Percentiles rank a stretch among this genome's conserved stretches.
phyloP scores from a whole-genome alignment of 805 yeast genomes.

The Hanseniaspora occidentalis region DNA sequence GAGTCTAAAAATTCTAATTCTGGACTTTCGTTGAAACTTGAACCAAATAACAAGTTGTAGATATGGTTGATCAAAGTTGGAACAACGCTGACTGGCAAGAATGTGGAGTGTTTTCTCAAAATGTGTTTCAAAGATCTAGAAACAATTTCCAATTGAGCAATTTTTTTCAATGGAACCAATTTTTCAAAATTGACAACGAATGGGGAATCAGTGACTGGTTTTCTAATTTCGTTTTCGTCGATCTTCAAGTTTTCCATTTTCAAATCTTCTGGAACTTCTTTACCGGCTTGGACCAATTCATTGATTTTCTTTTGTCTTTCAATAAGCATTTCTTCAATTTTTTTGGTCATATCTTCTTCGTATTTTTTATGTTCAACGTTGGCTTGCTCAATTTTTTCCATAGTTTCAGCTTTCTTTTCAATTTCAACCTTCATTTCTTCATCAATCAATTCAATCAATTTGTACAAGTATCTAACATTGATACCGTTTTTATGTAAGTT shows the following conservation, averaged over 20 bases:
- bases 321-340: conserved; percentile 23
- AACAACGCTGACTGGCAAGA: conserved; percentile 40
- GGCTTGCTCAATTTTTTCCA: conserved; percentile 15
- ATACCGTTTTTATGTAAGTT: conserved; percentile 72
- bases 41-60: conserved; percentile 59
- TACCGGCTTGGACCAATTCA: conserved; percentile 21
- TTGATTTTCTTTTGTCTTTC: conserved; percentile 24
- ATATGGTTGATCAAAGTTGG: conserved; percentile 55
- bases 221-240: conserved; percentile 22
- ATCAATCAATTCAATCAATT: conserved; percentile 24
- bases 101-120: conserved; percentile 35
- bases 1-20: conserved; percentile 31
- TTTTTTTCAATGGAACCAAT: conserved; percentile 33
- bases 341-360: conserved; percentile 19
- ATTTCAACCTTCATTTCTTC: conserved; percentile 15
- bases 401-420: conserved; percentile 12
- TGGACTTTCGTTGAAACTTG: conserved; percentile 29
- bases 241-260: conserved; percentile 20
- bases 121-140: conserved; percentile 72
- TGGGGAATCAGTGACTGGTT: conserved; percentile 24
- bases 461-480: conserved; percentile 79
- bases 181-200: conserved; percentile 24
- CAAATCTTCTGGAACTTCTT: conserved; percentile 24
- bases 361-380: conserved; percentile 24
- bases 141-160: conserved; percentile 52